Base-by-base conservation (phyloP, 2,329 filamentous ascomycete genomes). In the Helotiales sp. region DNA sequence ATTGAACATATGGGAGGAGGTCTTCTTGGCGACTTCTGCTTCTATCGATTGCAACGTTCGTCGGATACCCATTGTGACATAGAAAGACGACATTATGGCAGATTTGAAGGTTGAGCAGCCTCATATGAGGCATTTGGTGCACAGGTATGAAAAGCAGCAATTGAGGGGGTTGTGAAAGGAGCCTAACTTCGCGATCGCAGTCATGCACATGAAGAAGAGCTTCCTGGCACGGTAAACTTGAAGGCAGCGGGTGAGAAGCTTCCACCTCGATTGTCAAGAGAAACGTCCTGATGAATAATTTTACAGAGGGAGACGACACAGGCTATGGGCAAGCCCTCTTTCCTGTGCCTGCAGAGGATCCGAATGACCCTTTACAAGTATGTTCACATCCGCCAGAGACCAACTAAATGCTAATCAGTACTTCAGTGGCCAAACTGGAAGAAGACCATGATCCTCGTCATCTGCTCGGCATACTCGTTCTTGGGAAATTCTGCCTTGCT, bases 271-370 rank as follows among this genome's bases (percentile, higher is more conserved):
- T 27, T 42, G 15, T 40, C 17, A 34, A 25, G 1, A 30, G 12
- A n/a, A n/a, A 13, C 12, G 2, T 44, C 27, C 40, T 40, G 12
- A 10, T 22, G 17, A 22, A 34, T 58, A 8, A 27, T 54, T 7
- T 17, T 19, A 55, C 56, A 75, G 82, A 84, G 72, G 82, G 81
- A 46, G 82, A 85, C 64, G 82, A 85, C 63, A 82, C 81, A 1
- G 81, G 74, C 0, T 82, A 82, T 58, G 83, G 83, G 22, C 82
- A 85, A 67, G 83, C 83, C 2, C 74, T 86, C 3, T 86, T 80
- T 63, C 83, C 83, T 1, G 82, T 85, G 0, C 83, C 83, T 1
- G 80, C 82, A 1, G 78, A 83, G 54, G 82, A 85, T 63, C 83
- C 83, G 1, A 86, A 86, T 58, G 82, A 86, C 66, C 83, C 83